Evolutionary conservation across 1,284 basidiomycete species (phyloP).

Genomic region (Melampsora larici-populina): DNA sequence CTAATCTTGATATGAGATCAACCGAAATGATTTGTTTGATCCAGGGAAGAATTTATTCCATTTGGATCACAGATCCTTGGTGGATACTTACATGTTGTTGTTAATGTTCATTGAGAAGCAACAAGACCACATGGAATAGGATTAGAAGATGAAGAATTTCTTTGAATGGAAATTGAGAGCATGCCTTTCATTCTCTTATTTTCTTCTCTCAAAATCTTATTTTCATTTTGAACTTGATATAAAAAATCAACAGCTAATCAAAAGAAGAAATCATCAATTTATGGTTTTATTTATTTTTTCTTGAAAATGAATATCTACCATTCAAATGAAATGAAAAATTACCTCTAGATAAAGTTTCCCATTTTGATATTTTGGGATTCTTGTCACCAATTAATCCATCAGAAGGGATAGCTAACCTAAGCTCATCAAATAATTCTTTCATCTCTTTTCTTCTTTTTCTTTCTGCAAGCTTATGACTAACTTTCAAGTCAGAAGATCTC

Average conservation of each 20-base stretch:
- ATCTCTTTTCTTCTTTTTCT: conserved; percentile 92
- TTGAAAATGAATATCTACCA: not conserved
- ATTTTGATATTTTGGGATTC: conserved; percentile 92
- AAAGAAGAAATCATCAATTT: not conserved
- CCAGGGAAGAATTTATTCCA: too few relatives aligned
- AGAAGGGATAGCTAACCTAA: conserved; percentile 81
- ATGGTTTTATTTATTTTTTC: not conserved
- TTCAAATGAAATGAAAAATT: conserved; percentile 46
- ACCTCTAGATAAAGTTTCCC: conserved; percentile 94
- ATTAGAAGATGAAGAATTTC: too few relatives aligned
- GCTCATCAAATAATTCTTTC: conserved; percentile 92
- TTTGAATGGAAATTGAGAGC: not conserved
- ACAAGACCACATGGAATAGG: too few relatives aligned
- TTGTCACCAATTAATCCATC: conserved; percentile 56
- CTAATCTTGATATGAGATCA: too few relatives aligned
- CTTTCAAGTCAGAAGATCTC: conserved; percentile 79
- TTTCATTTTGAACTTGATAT: conserved; percentile 24
- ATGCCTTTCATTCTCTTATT: conserved; percentile 7
- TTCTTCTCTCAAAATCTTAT: conserved; percentile 28
- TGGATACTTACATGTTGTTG: too few relatives aligned
- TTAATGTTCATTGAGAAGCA: too few relatives aligned
- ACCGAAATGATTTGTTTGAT: too few relatives aligned
- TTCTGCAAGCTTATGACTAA: conserved; percentile 91
- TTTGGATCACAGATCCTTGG: too few relatives aligned
- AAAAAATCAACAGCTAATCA: conserved; percentile 32